phyloP scores from a whole-genome alignment of 805 yeast genomes.

The Saturnispora serradocipensis region DNA sequence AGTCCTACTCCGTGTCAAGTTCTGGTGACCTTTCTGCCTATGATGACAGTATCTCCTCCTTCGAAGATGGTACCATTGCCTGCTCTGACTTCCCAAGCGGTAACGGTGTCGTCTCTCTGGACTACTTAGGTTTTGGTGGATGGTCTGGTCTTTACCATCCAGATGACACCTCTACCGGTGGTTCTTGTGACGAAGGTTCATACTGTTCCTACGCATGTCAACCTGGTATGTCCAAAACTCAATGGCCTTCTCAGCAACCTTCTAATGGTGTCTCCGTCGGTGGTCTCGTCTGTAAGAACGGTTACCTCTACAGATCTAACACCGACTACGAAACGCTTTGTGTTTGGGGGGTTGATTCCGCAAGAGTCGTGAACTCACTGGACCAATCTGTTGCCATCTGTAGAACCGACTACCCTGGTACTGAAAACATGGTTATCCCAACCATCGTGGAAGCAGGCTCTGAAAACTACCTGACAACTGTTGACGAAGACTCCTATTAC shows the following conservation, averaged over 20 bases:
- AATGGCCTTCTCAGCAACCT: constrained; percentile 91
- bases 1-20: constrained; percentile 44
- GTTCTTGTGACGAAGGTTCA: constrained; percentile 73
- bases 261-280: constrained; percentile 85
- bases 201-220: constrained; percentile 98
- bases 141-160: constrained; percentile 52
- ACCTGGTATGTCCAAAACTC: constrained; percentile 98
- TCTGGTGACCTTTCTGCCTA: constrained; percentile 36
- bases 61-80: constrained; percentile 61
- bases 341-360: constrained; percentile 74
- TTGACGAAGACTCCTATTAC: constrained; percentile 69
- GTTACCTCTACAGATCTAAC: constrained; percentile 79
- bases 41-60: constrained; percentile 22
- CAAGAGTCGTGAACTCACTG: constrained; percentile 58
- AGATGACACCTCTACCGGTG: constrained; percentile 35
- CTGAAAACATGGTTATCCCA: constrained; percentile 97
- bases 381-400: constrained; percentile 73
- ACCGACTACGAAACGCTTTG: constrained; percentile 59
- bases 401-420: constrained; percentile 99
- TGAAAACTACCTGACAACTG: constrained; percentile 63
- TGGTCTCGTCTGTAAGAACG: constrained; percentile 80
- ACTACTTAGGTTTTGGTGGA: constrained; percentile 62
- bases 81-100: constrained; percentile 73
- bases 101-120: constrained; percentile 71
- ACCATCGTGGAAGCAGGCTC: constrained; percentile 69